Conservation (phyloP, 257 asterid species). For the Fraxinus americana region DNA sequence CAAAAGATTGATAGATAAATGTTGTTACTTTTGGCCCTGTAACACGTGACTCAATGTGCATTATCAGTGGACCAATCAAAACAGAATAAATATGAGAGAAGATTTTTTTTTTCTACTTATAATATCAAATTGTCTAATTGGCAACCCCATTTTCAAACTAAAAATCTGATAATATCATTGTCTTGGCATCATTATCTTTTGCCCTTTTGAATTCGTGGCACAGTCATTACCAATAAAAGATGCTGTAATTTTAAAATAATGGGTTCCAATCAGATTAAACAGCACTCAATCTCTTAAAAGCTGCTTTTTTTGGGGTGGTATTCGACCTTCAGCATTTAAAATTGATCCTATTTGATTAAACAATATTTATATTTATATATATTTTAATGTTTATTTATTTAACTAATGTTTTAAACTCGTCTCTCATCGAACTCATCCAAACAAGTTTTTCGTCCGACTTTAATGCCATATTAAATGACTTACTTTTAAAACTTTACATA, state of each 20-base stretch:
- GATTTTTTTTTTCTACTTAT: neutral
- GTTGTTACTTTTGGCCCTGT: neutral
- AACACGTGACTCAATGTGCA: conserved; percentile 32
- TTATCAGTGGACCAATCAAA: neutral
- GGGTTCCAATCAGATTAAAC: conserved; percentile 35
- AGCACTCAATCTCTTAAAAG: conserved; percentile 9
- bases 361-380: too few species aligned
- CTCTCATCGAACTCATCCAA: too few species aligned
- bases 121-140: too few species aligned
- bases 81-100: conserved; percentile 12
- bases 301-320: neutral
- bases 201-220: conserved; percentile 41
- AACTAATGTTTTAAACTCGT: too few species aligned
- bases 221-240: conserved; percentile 32
- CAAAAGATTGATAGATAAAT: too few species aligned
- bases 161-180: conserved; percentile 39
- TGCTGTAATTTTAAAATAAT: conserved; percentile 10
- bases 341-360: neutral
- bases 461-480: too few species aligned
- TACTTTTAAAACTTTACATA: too few species aligned
- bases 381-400: too few species aligned
- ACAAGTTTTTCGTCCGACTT: too few species aligned
- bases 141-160: conserved; percentile 4
- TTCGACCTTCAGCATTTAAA: neutral
- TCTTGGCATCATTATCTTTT: conserved; percentile 34